phyloP scores from a whole-genome alignment of 2,329 filamentous ascomycete genomes.

The Epichloe sibirici region DNA sequence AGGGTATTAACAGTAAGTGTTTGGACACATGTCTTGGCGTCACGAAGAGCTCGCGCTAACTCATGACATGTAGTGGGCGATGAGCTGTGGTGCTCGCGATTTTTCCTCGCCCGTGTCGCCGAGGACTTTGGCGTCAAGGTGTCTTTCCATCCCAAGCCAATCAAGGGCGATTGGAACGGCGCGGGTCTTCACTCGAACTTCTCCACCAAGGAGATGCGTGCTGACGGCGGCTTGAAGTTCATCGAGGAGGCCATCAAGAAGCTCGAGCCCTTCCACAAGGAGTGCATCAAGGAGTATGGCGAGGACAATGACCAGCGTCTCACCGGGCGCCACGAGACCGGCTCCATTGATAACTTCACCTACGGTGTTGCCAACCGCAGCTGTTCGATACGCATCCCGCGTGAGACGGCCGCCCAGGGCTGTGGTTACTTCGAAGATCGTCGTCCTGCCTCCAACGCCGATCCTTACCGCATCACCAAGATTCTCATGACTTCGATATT shows the following conservation, averaged over 20 bases:
- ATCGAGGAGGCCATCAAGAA: slow-evolving; percentile 83
- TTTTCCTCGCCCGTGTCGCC: slow-evolving; percentile 76
- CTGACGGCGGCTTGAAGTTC: slow-evolving; percentile 85
- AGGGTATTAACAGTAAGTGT: slow-evolving; percentile 65
- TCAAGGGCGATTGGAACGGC: slow-evolving; percentile 88
- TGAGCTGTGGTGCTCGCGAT: slow-evolving; percentile 80
- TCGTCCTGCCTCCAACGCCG: slow-evolving; percentile 72
- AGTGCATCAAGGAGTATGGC: slow-evolving; percentile 89
- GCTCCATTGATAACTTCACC: slow-evolving; percentile 82
- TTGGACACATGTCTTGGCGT: not conserved
- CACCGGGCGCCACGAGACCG: slow-evolving; percentile 89
- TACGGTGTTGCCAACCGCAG: slow-evolving; percentile 95
- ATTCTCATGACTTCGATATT: slow-evolving; percentile 63
- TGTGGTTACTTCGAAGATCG: slow-evolving; percentile 91
- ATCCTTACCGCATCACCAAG: slow-evolving; percentile 72
- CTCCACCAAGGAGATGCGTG: slow-evolving; percentile 78
- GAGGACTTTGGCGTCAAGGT: slow-evolving; percentile 97
- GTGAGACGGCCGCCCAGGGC: slow-evolving; percentile 72
- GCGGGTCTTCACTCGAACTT: slow-evolving; percentile 92
- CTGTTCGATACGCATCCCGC: slow-evolving; percentile 83
- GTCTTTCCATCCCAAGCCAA: slow-evolving; percentile 90
- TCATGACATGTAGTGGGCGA: slow-evolving; percentile 59
- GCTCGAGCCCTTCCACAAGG: slow-evolving; percentile 62
- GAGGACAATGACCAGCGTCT: slow-evolving; percentile 93
- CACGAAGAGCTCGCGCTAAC: not conserved